Evolutionary conservation across 148 eudicot species (phyloP), one percentile per base, ranked within the genome.

Genomic region (Salicornia ramosissima): DNA sequence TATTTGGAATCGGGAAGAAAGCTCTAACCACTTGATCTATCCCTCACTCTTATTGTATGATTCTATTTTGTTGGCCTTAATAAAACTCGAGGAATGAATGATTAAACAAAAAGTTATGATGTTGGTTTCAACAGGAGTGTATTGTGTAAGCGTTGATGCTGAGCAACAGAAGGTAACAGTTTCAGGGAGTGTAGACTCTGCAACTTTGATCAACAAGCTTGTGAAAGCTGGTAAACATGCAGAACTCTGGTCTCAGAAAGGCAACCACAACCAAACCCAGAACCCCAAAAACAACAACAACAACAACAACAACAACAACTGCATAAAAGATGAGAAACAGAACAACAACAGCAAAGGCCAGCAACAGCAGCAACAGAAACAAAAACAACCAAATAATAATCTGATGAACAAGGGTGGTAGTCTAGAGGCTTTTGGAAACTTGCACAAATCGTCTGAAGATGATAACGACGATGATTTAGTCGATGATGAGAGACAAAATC

Each of bases 111-210:
- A n/a, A n/a, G n/a, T n/a, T n/a, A n/a, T n/a, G n/a, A n/a, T n/a
- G n/a, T n/a, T n/a, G n/a, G n/a, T n/a, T n/a, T n/a, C n/a, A 56
- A 69, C 71, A 88, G 94, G 94, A 29, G 94, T 88, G 73, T 88
- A 83, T 73, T 60, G 84, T 54, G 88, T 86, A 22, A 83, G 31
- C 54, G 78, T 88, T 73, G 94, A 88, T 63, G 75, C 82, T 39
- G 90, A 88, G 65, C 85, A 88, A 30, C 88, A 83, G 72, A 86
- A 83, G 67, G 90, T 88, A 4, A 86, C 84, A 36, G 83, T 88
- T 70, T 86, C 88, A 33, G 90, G 94, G 13, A 84, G 79, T 76
- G 78, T 88, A 36, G 90, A 86, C 60, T 52, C 94, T 26, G 75
- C 78, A 59, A 83, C 83, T 50, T 76, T 88, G 74, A 84, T 88